Evolutionary conservation across 805 yeast genomes (phyloP), one percentile per base, ranked within the genome.

Genomic region (Kurtzmaniella cleridarum): DNA sequence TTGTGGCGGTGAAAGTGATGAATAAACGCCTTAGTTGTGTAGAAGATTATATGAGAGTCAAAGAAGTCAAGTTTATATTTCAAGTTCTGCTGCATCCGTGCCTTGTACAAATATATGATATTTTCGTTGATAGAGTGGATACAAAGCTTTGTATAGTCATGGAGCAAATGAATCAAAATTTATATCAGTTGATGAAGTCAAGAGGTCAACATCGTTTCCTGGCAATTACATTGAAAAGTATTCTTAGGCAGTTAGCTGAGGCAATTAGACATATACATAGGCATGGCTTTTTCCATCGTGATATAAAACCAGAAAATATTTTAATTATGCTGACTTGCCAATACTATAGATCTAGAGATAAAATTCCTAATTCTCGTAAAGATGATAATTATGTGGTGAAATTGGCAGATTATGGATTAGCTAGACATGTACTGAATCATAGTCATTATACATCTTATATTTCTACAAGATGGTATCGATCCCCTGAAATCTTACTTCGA

Each of bases 231-330:
- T 57, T 86, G 44, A 79, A 73, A 50, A 78, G 88, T 34, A 79
- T 88, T 32, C 57, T 84, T 34, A 61, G 80, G 9, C 97, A 90
- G 57, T 58, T 90, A 1, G 64, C 87, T 41, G 70, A 75, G 40
- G 98, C 93, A 3, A 71, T 90, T 23, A 75, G 78, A 41, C 97
- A 91, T 58, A 88, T 91, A 40, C 98, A 87, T 53, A 56, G 60
- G 20, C 64, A 71, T 49, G 74, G 75, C 9, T 86, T 71, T 53
- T 81, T 81, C 53, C 98, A 91, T 58, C 75, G 98, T 41, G 98
- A 91, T 66, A 73, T 91, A 35, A 91, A 91, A 60, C 98, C 98
- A 0, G 97, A 91, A 53, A 91, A 91, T 59, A 82, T 91, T 18
- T 72, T 91, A 48, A 77, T 90, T 3, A 69, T 80, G 28, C 78